Base-by-base conservation (phyloP, 2,329 filamentous ascomycete species). In the Fusarium xyrophilum region DNA sequence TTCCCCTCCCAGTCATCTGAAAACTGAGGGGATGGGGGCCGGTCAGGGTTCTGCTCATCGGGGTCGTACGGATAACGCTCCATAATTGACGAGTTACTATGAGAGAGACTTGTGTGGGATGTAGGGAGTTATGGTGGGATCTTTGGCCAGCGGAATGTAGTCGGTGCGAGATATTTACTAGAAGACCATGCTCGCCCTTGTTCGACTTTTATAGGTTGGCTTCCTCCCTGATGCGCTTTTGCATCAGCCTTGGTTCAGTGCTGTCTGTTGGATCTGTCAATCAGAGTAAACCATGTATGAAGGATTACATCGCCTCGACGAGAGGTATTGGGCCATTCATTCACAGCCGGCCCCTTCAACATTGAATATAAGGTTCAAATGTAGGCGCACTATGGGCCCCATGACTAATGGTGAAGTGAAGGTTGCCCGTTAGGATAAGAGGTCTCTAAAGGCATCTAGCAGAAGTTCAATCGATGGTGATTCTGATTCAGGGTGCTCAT, bases 401-500 rank as follows among this genome's bases (percentile, higher is more conserved):
- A 30, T 12, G 15, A 13, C 11, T 13, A 11, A 15, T n/a, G 9
- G 4, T 11, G 7, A 46, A 7, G 7, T 13, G 14, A 11, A 17
- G 7, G 5, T 12, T 32, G 14, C 11, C 7, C 14, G 3, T 23
- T 14, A 47, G n/a, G 12, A 30, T 9, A 32, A 46, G 3, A 10
- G 14, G 10, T 23, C 15, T 30, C 6, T 6, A 7, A 1, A 10
- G 14, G 6, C 14, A 27, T n/a, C 8, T 27, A 7, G 11, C 19
- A 27, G 3, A 21, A 14, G 9, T 30, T 6, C 2, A 11, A n/a
- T 14, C 6, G 2, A 15, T 36, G 6, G 1, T 32, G 15, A 6
- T n/a, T 7, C 21, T n/a, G 5, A 2, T 25, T 25, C 21, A 36
- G 5, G 15, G 17, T 50, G 13, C 12, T 21, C 12, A 12, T n/a